These are phyloP conservation scores for Adenanthera pavonina DNA, from an alignment of 306 rosid species.

Conservation along the genomic window DNA sequence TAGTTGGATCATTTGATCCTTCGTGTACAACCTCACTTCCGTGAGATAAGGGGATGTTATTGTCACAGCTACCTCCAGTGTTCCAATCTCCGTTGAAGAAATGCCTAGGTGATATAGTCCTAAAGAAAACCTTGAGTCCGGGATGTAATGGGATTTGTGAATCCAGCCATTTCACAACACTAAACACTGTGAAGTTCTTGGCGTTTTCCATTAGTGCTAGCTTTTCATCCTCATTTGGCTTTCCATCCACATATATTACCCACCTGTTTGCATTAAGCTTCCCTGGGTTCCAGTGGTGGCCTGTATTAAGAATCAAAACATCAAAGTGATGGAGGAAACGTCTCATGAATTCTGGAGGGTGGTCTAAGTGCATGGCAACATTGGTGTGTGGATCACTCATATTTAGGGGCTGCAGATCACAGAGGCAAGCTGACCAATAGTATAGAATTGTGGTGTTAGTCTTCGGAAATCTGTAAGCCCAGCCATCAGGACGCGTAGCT, in stretches of 20 bases:
- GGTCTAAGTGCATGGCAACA: conserved; percentile 19
- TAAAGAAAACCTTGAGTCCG: conserved; percentile 12
- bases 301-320: conserved; percentile 9
- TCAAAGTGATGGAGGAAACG: conserved; percentile 10
- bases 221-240: conserved; percentile 10
- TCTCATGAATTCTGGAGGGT: conserved; percentile 8
- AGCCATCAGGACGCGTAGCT: not conserved
- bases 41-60: not conserved
- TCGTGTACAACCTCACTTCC: conserved; percentile 24
- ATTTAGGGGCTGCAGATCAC: conserved; percentile 15
- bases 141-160: not conserved
- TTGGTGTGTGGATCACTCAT: not conserved
- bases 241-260: conserved; percentile 4
- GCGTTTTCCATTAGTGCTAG: not conserved
- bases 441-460: conserved; percentile 17
- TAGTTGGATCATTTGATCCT: not conserved
- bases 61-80: conserved; percentile 23
- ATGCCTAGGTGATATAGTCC: conserved; percentile 9
- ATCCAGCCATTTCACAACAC: conserved; percentile 19
- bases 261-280: conserved; percentile 25
- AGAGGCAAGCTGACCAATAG: conserved; percentile 17
- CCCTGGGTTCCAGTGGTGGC: conserved; percentile 18
- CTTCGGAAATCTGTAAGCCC: conserved; percentile 25
- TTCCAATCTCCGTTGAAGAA: conserved; percentile 28
- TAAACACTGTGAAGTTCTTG: conserved; percentile 3